These are phyloP conservation scores for Eleusine coracana DNA, from an alignment of 176 grass and related monocot genomes.

Conservation along the genomic window DNA sequence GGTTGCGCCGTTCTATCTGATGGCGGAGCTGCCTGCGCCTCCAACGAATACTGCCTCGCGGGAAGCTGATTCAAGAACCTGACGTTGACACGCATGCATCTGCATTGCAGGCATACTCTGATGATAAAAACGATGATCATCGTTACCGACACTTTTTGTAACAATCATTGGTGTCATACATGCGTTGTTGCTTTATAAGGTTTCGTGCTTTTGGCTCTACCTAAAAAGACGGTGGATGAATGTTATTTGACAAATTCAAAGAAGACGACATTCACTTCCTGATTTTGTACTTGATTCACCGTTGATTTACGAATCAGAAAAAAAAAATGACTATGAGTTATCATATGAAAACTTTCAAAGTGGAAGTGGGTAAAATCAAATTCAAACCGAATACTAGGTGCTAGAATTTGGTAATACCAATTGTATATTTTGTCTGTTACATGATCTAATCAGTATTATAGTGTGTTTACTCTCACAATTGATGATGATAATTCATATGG, in stretches of 20 bases:
- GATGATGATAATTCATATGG: no score
- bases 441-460: no score
- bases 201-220: not conserved
- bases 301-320: not conserved
- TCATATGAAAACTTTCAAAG: no score
- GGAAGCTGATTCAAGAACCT: not conserved
- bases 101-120: not conserved
- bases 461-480: no score
- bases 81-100: not conserved
- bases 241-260: no score
- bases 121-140: not conserved
- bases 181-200: not conserved
- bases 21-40: slow-evolving; percentile 3
- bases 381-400: not conserved
- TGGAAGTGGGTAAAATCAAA: not conserved
- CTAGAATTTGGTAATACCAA: not conserved
- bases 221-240: not conserved
- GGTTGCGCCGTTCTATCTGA: slow-evolving; percentile 46
- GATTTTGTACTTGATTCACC: not conserved
- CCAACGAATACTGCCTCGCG: not conserved
- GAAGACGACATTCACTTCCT: not conserved
- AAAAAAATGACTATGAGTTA: no score
- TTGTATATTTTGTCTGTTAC: no score
- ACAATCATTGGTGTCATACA: not conserved
- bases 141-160: not conserved